Evolutionary conservation across 371 early-diverging fungal species (phyloP).

Genomic region (Saksenaea oblongispora): DNA sequence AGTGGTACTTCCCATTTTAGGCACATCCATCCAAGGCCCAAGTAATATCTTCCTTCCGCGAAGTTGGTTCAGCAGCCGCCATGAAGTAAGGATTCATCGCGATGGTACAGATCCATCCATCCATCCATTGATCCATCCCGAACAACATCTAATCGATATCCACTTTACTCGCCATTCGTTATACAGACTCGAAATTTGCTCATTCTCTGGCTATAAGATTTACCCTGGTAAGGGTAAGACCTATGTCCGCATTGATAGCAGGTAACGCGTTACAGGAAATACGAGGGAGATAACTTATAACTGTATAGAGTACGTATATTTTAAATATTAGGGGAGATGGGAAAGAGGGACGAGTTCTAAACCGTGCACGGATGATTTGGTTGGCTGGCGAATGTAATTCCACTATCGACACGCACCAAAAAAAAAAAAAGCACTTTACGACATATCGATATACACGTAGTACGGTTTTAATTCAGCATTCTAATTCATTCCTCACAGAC

Average conservation of each 20-base stretch:
- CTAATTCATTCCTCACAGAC: slow-evolving; percentile 46
- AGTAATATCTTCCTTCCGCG: neutral
- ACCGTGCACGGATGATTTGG: neutral
- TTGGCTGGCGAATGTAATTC: neutral
- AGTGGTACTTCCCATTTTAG: no score
- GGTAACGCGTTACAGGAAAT: slow-evolving; percentile 31
- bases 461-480: neutral
- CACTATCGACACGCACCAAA: neutral
- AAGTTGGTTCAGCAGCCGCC: slow-evolving; percentile 4
- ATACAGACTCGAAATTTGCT: slow-evolving; percentile 85
- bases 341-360: neutral
- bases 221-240: slow-evolving; percentile 97
- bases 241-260: slow-evolving; percentile 90
- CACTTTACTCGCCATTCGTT: neutral
- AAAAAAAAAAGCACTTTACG: neutral
- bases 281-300: neutral
- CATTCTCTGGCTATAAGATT: slow-evolving; percentile 98
- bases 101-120: neutral
- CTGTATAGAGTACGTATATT: slow-evolving; percentile 1
- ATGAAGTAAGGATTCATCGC: neutral
- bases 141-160: neutral
- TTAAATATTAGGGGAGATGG: neutral
- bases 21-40: neutral
- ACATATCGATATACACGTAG: neutral
- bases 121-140: neutral